Base-by-base conservation (phyloP, 2,329 filamentous ascomycete genomes). In the Ceratocystiopsis brevicomis region DNA sequence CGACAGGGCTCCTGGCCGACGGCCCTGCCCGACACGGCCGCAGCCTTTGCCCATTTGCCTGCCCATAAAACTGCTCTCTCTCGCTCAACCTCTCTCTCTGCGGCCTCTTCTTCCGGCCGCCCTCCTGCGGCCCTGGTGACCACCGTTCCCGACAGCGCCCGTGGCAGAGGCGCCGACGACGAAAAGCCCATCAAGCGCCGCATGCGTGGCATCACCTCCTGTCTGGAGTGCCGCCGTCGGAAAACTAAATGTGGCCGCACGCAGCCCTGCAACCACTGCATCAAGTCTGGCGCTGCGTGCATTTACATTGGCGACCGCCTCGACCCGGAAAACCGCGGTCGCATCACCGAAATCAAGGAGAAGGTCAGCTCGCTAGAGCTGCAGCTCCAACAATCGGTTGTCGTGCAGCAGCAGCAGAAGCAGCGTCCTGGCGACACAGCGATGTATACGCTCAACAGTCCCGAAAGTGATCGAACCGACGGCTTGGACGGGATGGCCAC, bases 191-290 rank as follows among this genome's bases (percentile, higher is more conserved):
- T 75, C 47, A 66, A 71, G 32, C 64, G 76, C 38, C 65, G 76
- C 49, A 71, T 79, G 62, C 67, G 73, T 53, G 70, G 79, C 65
- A 78, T 82, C 57, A 71, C 71, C 48, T 78, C 74, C 25, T 83
- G 77, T 55, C 67, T 79, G 33, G 74, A 80, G 57, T 84, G 79
- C 55, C 71, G 82, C 36, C 72, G 80, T 18, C 71, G 82, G 37
- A 88, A 88, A 59, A 64, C 86, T 44, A 83, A 81, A 57, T 88
- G 82, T 61, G 78, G 83, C 61, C 84, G 82, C 59, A 66, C 57
- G 17, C 69, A 79, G 41, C 79, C 82, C 47, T 88, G 81, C 55
- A 67, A 66, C 49, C 82, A 82, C 57, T 80, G 76, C 57, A 61
- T 60, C 48, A 70, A 69, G 51, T 67, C 67, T 32, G 61, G 57